Evolutionary conservation across 2,329 filamentous ascomycete genomes (phyloP).

Genomic region (Alternaria alternata): DNA sequence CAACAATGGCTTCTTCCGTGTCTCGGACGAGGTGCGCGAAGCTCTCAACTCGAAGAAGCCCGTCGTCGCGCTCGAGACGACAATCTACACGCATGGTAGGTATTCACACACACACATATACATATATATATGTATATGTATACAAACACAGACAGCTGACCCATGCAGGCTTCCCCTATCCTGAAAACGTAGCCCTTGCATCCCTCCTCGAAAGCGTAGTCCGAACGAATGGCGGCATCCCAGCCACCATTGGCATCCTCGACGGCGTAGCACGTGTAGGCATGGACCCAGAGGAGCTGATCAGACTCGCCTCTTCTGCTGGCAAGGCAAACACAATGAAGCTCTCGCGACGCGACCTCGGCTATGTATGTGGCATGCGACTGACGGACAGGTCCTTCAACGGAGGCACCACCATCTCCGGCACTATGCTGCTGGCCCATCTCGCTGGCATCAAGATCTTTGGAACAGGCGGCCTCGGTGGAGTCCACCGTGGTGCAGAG

Average conservation of each 20-base stretch:
- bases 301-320: conserved; percentile 71
- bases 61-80: conserved; percentile 91
- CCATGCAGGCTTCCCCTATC: conserved; percentile 70
- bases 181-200: conserved; percentile 78
- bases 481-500: conserved; percentile 90
- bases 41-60: conserved; percentile 78
- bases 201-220: conserved; percentile 82
- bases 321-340: conserved; percentile 76
- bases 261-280: conserved; percentile 85
- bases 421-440: conserved; percentile 88
- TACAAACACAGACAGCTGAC: conserved; percentile 18
- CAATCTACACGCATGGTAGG: conserved; percentile 92
- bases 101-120: no score
- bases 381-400: conserved; percentile 73
- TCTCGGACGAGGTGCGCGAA: conserved; percentile 84
- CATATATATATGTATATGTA: no score
- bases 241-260: conserved; percentile 89
- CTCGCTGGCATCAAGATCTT: conserved; percentile 91
- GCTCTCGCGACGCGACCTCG: conserved; percentile 85
- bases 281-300: conserved; percentile 74
- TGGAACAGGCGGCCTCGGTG: conserved; percentile 92
- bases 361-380: conserved; percentile 78
- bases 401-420: conserved; percentile 92
- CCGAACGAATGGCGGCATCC: conserved; percentile 77
- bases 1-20: conserved; percentile 65